These are phyloP conservation scores for Coleophoma eucalyptorum DNA, from an alignment of 2,329 filamentous ascomycete genomes.

Conservation along the genomic window DNA sequence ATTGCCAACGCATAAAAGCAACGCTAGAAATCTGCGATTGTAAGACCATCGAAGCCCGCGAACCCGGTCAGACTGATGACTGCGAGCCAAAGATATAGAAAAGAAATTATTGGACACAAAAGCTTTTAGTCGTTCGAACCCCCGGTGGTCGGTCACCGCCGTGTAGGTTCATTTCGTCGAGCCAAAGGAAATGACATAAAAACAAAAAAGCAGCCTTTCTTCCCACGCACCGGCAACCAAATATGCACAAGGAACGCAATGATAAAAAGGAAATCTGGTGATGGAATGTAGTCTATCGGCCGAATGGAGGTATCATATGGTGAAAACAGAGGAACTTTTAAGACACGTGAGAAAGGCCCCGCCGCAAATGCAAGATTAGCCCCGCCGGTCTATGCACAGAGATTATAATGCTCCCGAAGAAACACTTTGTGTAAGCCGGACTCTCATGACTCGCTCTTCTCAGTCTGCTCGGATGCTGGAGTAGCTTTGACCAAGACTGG, in stretches of 20 bases:
- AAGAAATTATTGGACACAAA: conserved; percentile 25
- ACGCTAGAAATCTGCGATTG: not conserved
- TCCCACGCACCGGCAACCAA: conserved; percentile 22
- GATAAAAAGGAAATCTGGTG: conserved; percentile 26
- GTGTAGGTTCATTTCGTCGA: conserved; percentile 19
- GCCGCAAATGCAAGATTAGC: conserved; percentile 40
- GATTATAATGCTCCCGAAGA: conserved; percentile 33
- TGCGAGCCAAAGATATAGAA: conserved; percentile 15
- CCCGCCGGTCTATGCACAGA: conserved; percentile 40
- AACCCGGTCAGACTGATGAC: conserved; percentile 7
- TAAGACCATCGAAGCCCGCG: conserved; percentile 5
- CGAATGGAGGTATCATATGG: conserved; percentile 38
- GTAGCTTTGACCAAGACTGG: conserved; percentile 61
- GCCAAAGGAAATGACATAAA: conserved; percentile 23
- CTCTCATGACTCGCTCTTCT: conserved; percentile 43
- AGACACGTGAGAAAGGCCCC: conserved; percentile 35
- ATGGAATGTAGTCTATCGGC: conserved; percentile 28
- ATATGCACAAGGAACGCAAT: conserved; percentile 22
- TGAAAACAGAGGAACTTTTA: conserved; percentile 38
- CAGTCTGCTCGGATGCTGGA: conserved; percentile 41
- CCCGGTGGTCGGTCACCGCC: conserved; percentile 14
- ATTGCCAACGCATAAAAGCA: not conserved
- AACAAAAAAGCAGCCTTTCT: conserved; percentile 24
- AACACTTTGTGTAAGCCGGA: conserved; percentile 30
- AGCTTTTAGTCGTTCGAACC: conserved; percentile 21